A percentile compares a stretch with the other conserved stretches of the same genome.
Conservation (phyloP, 768 basidiomycete species). For the Amanita phalloides region DNA sequence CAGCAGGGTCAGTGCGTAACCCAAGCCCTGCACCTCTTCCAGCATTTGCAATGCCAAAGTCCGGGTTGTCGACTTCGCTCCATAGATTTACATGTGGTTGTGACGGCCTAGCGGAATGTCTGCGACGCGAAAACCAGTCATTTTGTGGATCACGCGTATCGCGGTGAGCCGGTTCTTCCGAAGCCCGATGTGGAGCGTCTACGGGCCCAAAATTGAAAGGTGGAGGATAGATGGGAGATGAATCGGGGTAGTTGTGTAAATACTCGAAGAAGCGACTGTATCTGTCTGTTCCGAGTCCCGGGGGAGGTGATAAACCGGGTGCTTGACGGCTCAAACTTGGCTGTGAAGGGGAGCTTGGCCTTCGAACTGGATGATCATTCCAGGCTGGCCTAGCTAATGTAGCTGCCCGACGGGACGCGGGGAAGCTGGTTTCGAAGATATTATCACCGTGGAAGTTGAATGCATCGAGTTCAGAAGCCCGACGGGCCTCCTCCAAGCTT, state of each 20-base stretch:
- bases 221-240: neutral
- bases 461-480: neutral
- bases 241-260: neutral
- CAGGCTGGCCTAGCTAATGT: neutral
- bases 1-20: neutral
- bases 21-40: neutral
- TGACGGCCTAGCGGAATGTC: neutral
- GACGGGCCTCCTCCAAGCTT: slow-evolving; percentile 1
- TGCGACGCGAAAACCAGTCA: slow-evolving; percentile 2
- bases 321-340: neutral
- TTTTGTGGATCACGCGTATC: neutral
- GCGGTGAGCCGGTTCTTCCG: neutral
- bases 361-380: neutral
- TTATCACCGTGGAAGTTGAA: neutral
- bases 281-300: neutral
- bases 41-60: neutral
- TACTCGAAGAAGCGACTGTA: neutral
- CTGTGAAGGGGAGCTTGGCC: neutral
- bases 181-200: neutral
- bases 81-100: neutral
- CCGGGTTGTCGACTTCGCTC: neutral
- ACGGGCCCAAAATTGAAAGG: neutral
- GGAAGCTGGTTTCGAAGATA: neutral
- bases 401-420: neutral
- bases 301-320: neutral